phyloP scores from a whole-genome alignment of 768 basidiomycete genomes.

The Auriculariales sp. region DNA sequence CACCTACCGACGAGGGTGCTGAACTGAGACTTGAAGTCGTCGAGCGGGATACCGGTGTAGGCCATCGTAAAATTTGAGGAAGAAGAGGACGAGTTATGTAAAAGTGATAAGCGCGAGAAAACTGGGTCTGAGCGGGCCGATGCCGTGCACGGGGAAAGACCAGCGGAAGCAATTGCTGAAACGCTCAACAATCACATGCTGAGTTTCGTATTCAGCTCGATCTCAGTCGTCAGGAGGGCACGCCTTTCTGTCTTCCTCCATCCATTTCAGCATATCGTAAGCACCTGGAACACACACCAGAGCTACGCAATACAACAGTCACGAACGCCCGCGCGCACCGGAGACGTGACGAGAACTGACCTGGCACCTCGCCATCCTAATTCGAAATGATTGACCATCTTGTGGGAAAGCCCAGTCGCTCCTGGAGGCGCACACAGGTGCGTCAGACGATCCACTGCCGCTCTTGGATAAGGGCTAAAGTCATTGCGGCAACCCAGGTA shows the following conservation, averaged over 20 bases:
- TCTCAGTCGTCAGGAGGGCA: background rate
- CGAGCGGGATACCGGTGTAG: background rate
- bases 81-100: too few species aligned
- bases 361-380: background rate
- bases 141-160: too few species aligned
- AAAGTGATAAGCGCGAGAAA: too few species aligned
- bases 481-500: conserved; percentile 34
- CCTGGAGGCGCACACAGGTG: conserved; percentile 83
- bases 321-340: background rate
- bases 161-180: too few species aligned
- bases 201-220: too few species aligned
- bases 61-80: background rate
- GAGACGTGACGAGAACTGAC: background rate
- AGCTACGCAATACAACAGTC: background rate
- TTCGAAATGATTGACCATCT: conserved; percentile 86
- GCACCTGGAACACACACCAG: background rate
- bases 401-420: conserved; percentile 70
- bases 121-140: too few species aligned
- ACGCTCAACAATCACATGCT: too few species aligned
- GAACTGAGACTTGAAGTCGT: background rate
- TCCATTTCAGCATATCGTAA: background rate
- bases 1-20: background rate
- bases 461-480: background rate
- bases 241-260: background rate
- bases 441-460: conserved; percentile 7